Evolutionary conservation across 1,139 yeast genomes (phyloP).

Genomic region (Groenewaldozyma auringiensis): DNA sequence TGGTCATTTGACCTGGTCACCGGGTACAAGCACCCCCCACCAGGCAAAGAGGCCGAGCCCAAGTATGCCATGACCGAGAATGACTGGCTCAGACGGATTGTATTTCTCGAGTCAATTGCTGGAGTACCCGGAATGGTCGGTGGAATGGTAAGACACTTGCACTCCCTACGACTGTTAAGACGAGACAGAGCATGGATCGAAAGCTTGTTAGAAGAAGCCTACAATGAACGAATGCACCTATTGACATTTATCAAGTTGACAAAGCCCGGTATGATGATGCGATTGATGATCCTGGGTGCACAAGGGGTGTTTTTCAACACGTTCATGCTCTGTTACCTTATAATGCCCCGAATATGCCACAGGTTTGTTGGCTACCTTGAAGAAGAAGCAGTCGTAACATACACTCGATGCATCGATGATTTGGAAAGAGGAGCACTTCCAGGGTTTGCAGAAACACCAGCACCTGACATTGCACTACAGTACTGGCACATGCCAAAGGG

Average conservation of each 20-base stretch:
- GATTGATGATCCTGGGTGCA: slow-evolving; percentile 49
- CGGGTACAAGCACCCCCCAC: slow-evolving; percentile 50
- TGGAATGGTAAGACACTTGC: slow-evolving; percentile 33
- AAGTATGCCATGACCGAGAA: slow-evolving; percentile 51
- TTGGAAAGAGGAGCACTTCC: slow-evolving; percentile 46
- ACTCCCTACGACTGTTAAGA: slow-evolving; percentile 34
- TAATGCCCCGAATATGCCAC: slow-evolving; percentile 60
- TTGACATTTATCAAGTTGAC: slow-evolving; percentile 62
- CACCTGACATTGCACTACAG: slow-evolving; percentile 46
- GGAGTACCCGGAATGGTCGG: slow-evolving; percentile 80
- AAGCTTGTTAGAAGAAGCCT: slow-evolving; percentile 67
- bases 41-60: slow-evolving; percentile 37
- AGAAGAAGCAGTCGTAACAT: slow-evolving; percentile 71
- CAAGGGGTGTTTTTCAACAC: slow-evolving; percentile 67
- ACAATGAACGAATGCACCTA: slow-evolving; percentile 72
- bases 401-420: slow-evolving; percentile 54
- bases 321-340: slow-evolving; percentile 54
- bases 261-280: slow-evolving; percentile 55
- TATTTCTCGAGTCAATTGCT: slow-evolving; percentile 66
- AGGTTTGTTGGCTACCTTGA: slow-evolving; percentile 73
- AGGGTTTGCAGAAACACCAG: slow-evolving; percentile 35
- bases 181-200: slow-evolving; percentile 75
- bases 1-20: slow-evolving; percentile 52
- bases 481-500: slow-evolving; percentile 53
- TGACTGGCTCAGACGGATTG: slow-evolving; percentile 62